Base-by-base conservation (phyloP, 805 yeast species). In the Sungouiozyma ichnusensis region DNA sequence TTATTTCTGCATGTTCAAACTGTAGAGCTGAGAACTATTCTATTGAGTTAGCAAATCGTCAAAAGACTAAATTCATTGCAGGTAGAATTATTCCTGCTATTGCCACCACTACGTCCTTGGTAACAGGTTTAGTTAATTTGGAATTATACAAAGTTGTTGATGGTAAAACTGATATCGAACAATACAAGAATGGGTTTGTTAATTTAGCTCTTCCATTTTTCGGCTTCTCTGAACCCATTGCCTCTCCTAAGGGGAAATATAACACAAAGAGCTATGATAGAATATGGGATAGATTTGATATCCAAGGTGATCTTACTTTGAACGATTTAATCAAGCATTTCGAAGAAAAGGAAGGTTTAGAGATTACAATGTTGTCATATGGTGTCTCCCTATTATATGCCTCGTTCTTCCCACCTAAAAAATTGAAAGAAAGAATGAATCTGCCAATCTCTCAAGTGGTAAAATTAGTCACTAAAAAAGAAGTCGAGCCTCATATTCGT, bases 81-180 rank as follows among this genome's bases (percentile, higher is more conserved):
- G 99, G 99, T 38, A 81, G 94, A 65, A 92, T 92, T 51, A 92
- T 92, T 51, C 99, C 99, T 14, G 98, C 98, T 16, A 92, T 92
- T 69, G 98, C 98, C 32, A 92, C 99, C 2, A 92, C 99, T 1
- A 92, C 99, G n/a, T 94, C 97, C 8, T 69, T 88, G 52, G 98
- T 92, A 17, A 85, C 98, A 5, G 99, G 99, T 38, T 71, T 92
- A 55, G 94, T 87, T 18, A 85, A 94, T 55, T 68, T 92, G 51
- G 99, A 92, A 66, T 70, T 90, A 44, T 84, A 85, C 70, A 92
- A 92, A 69, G 90, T 92, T 48, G 85, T 78, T 36, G 94, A 81
- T 55, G 74, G 74, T 14, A 77, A 81, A 57, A 73, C 70, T 33
- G 79, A 80, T 51, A 73, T 90, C 51, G 97, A 88, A 60, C 79